phyloP scores from a whole-genome alignment of 108 stramenopile species.

The Bacterosira constricta region DNA sequence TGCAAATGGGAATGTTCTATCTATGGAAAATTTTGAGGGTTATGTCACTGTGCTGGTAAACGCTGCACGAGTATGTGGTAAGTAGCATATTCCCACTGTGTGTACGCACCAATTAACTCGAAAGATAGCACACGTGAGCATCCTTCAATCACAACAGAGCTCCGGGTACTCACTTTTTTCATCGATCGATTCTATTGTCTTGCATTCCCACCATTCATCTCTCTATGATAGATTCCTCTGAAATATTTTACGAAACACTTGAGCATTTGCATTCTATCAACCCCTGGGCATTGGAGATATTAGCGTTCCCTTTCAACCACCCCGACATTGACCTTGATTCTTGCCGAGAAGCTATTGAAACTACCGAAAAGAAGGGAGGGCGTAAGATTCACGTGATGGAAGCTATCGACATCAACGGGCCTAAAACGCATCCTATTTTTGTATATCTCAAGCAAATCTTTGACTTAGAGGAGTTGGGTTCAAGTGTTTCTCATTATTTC shows the following conservation, averaged over 20 bases:
- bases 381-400: slow-evolving; percentile 48
- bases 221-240: slow-evolving; percentile 24
- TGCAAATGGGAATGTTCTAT: slow-evolving; percentile 21
- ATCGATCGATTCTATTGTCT: no score
- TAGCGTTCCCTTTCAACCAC: slow-evolving; percentile 44
- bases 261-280: slow-evolving; percentile 44
- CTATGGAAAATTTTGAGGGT: slow-evolving; percentile 44
- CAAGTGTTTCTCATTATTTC: slow-evolving; percentile 39
- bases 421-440: slow-evolving; percentile 44
- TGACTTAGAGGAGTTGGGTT: slow-evolving; percentile 33
- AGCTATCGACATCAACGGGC: slow-evolving; percentile 30
- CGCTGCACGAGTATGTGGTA: slow-evolving; percentile 43
- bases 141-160: no score
- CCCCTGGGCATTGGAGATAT: slow-evolving; percentile 40
- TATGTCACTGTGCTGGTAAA: slow-evolving; percentile 49
- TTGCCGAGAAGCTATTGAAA: slow-evolving; percentile 26
- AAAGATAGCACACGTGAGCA: no score
- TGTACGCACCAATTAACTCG: no score
- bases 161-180: no score
- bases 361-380: slow-evolving; percentile 15
- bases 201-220: no score
- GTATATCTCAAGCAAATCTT: slow-evolving; percentile 34
- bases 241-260: slow-evolving; percentile 29
- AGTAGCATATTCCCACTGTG: no score
- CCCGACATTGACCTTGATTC: slow-evolving; percentile 18